Evolutionary conservation across 495 filamentous ascomycete species (phyloP).

Genomic region (Neurospora sp.): DNA sequence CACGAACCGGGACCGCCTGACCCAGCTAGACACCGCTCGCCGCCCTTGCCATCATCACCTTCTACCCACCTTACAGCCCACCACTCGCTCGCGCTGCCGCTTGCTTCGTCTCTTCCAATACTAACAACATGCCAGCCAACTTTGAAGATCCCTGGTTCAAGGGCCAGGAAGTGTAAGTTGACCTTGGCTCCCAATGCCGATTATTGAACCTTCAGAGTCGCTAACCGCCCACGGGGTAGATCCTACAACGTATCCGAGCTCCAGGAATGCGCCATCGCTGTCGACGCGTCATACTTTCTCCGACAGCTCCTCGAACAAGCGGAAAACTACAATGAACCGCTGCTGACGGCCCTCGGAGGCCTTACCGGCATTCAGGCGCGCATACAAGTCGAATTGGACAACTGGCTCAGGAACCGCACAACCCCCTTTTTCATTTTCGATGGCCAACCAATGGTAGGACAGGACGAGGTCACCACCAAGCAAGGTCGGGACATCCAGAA

Average conservation of each 20-base stretch:
- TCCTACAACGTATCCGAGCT: conserved; percentile 36
- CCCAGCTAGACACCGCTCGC: background rate
- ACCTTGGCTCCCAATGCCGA: background rate
- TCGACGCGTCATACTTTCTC: conserved; percentile 88
- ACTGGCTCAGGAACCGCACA: conserved; percentile 53
- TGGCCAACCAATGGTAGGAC: conserved; percentile 66
- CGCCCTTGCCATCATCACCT: background rate
- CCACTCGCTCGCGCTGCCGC: conserved; percentile 14
- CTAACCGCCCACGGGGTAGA: conserved; percentile 15
- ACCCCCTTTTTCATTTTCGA: conserved; percentile 80
- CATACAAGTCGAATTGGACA: conserved; percentile 63
- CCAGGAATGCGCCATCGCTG: conserved; percentile 62
- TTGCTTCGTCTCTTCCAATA: background rate
- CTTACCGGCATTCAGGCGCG: conserved; percentile 64
- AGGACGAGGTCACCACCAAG: conserved; percentile 44
- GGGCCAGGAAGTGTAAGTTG: conserved; percentile 32
- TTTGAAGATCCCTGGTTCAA: conserved; percentile 37
- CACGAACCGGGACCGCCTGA: background rate
- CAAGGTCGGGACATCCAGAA: conserved; percentile 38
- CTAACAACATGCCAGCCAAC: conserved; percentile 20
- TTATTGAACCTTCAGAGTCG: background rate
- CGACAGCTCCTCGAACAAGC: conserved; percentile 55
- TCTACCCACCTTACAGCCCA: background rate
- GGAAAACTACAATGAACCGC: conserved; percentile 62
- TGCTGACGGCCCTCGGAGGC: conserved; percentile 83